Percentiles rank a stretch among this genome's conserved stretches.
Evolutionary conservation across 2,329 filamentous ascomycete species (phyloP).

Genomic region (Fusarium sp.): DNA sequence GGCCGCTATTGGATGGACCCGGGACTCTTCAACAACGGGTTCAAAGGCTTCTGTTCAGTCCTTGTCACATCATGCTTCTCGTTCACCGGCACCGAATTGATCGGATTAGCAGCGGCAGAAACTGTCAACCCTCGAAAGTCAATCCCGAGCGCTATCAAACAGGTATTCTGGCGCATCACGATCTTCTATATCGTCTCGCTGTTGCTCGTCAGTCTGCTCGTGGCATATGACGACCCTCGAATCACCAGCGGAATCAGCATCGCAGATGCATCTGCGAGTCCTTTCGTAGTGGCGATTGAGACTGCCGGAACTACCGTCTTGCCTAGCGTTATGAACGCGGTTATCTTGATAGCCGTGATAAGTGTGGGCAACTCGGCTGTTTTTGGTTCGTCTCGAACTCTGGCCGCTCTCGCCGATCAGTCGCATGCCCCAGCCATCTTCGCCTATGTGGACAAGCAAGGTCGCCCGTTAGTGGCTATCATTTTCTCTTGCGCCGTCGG

Average conservation of each 20-base stretch:
- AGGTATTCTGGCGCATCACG: constrained; percentile 93
- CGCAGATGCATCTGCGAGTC: constrained; percentile 79
- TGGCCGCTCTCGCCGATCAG: constrained; percentile 90
- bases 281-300: constrained; percentile 91
- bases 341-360: constrained; percentile 91
- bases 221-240: constrained; percentile 75
- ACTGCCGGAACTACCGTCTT: constrained; percentile 85
- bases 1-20: constrained; percentile 81
- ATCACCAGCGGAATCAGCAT: constrained; percentile 69
- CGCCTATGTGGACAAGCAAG: constrained; percentile 83
- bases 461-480: constrained; percentile 82
- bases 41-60: constrained; percentile 81
- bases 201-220: constrained; percentile 82
- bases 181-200: constrained; percentile 90
- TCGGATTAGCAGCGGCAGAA: constrained; percentile 81
- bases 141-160: constrained; percentile 89
- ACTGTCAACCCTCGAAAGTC: constrained; percentile 83
- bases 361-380: constrained; percentile 93
- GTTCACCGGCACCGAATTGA: constrained; percentile 80
- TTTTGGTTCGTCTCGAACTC: constrained; percentile 91
- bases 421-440: constrained; percentile 82
- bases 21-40: constrained; percentile 83
- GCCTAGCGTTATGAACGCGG: constrained; percentile 89
- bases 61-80: constrained; percentile 82
- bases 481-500: constrained; percentile 74